These are phyloP conservation scores for Thozetella sp. DNA, from an alignment of 495 filamentous ascomycete genomes.

Conservation along the genomic window DNA sequence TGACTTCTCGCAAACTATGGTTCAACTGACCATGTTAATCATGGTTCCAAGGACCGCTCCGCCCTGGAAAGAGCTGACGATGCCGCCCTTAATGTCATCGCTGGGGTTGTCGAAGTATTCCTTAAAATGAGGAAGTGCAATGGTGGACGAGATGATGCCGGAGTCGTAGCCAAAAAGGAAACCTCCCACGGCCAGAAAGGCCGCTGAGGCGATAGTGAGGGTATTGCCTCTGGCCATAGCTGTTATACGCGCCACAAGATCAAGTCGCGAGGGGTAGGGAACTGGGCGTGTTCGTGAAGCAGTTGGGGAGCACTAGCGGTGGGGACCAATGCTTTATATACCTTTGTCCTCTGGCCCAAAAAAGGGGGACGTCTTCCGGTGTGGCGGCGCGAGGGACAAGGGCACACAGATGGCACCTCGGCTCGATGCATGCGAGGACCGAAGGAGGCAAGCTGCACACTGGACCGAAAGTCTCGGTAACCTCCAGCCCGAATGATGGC, in stretches of 20 bases:
- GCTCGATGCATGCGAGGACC: no score
- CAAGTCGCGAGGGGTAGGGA: neutral
- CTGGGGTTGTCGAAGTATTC: neutral
- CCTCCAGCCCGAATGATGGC: neutral
- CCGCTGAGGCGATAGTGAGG: neutral
- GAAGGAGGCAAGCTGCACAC: no score
- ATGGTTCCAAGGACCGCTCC: neutral
- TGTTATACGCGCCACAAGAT: neutral
- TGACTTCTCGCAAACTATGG: no score
- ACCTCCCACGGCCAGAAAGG: neutral
- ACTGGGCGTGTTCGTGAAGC: neutral
- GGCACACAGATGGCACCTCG: no score
- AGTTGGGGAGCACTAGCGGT: no score
- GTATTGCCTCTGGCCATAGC: neutral
- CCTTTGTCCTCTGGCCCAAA: no score
- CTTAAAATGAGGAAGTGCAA: neutral
- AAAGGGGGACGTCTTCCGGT: no score
- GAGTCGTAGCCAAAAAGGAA: conserved; percentile 4
- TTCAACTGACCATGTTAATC: neutral
- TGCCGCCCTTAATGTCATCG: neutral
- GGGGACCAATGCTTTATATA: no score
- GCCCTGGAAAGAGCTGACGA: conserved; percentile 3
- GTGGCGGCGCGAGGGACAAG: no score
- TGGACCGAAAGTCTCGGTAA: no score
- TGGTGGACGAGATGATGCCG: neutral